Evolutionary conservation across 805 yeast species (phyloP), one percentile per base, ranked within the genome.

Genomic region (Starmerella stigmatis): DNA sequence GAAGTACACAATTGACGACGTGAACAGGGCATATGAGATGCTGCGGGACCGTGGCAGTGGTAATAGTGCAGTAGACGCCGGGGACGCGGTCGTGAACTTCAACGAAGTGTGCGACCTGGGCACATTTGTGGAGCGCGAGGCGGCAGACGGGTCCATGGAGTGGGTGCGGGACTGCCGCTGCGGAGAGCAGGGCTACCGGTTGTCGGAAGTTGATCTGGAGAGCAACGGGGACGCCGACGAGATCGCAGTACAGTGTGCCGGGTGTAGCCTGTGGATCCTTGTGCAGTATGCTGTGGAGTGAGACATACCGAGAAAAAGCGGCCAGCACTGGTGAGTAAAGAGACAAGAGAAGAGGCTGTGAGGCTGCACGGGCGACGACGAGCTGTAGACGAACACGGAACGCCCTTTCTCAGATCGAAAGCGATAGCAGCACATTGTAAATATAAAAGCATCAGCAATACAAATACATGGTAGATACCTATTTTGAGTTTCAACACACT

Each of bases 251-350:
- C 95, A 88, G 57, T 89, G 97, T 60, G 59, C 65, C 11, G 78
- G 82, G 26, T 89, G 97, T 61, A 83, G 94, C 60, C 60, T 86
- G 25, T 89, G 96, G 95, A 63, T 89, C 21, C 76, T 76, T 41
- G 86, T 89, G 2, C 71, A 69, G 51, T 84, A 79, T 57, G 51
- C 57, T 1, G 61, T 56, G 5, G 61, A 57, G 35, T 51, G 49
- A 23, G 22, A 25, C 8, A 25, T n/a, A n/a, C n/a, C n/a, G n/a
- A n/a, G n/a, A n/a, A n/a, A n/a, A n/a, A n/a, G n/a, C n/a, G n/a
- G n/a, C n/a, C n/a, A n/a, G n/a, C n/a, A n/a, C n/a, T n/a, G n/a
- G n/a, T n/a, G n/a, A n/a, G n/a, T n/a, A n/a, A 25, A 8, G 27
- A 25, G 27, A 25, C 11, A 8, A 8, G 8, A 25, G 11, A 25